These are phyloP conservation scores for Hippophae gyantsensis DNA, from an alignment of 306 rosid species.

Conservation along the genomic window DNA sequence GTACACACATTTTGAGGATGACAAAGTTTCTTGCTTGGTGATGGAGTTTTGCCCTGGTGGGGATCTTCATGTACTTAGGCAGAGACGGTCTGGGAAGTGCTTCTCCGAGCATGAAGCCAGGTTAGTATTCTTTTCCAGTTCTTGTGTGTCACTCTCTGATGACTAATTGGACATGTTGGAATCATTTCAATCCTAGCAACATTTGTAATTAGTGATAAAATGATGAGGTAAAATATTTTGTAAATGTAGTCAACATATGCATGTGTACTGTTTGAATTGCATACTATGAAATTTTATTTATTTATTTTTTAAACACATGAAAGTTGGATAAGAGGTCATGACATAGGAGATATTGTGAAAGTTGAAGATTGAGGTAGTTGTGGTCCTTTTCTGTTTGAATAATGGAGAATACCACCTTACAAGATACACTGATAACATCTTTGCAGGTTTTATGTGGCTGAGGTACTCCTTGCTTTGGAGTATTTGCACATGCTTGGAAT, in stretches of 20 bases:
- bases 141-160: neutral
- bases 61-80: slow-evolving; percentile 82
- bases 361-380: neutral
- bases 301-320: too few species aligned
- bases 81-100: slow-evolving; percentile 75
- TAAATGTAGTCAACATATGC: too few species aligned
- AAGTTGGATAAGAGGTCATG: too few species aligned
- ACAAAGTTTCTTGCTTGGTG: slow-evolving; percentile 71
- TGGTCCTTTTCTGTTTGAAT: neutral
- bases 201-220: too few species aligned
- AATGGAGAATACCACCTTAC: neutral
- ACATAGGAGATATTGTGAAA: too few species aligned
- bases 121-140: slow-evolving; percentile 34
- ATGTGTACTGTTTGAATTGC: too few species aligned
- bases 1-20: slow-evolving; percentile 76
- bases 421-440: neutral
- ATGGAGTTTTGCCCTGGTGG: slow-evolving; percentile 99
- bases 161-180: neutral
- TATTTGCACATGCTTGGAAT: slow-evolving; percentile 98
- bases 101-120: slow-evolving; percentile 93
- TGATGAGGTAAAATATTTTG: too few species aligned
- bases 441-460: slow-evolving; percentile 93
- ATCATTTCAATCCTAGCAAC: too few species aligned
- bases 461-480: slow-evolving; percentile 96
- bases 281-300: too few species aligned